These are phyloP conservation scores for Pisolithus thermaeus DNA, from an alignment of 1,284 basidiomycete genomes.

Conservation along the genomic window DNA sequence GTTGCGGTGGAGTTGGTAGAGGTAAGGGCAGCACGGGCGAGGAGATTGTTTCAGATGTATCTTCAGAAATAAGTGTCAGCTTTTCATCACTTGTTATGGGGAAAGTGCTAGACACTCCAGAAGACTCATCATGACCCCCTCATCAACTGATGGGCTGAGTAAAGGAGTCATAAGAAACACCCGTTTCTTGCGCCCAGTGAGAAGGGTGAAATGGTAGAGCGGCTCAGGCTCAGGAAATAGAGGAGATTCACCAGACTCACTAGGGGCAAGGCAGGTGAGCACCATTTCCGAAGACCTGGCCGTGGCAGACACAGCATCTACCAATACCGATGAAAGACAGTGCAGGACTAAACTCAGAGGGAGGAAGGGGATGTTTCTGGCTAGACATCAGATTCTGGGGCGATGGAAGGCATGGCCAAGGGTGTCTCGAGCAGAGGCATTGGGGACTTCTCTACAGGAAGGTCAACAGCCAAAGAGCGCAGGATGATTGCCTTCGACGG, in stretches of 20 bases:
- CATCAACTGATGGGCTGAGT: slow-evolving; percentile 49
- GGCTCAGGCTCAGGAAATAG: slow-evolving; percentile 19
- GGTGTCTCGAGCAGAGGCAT: slow-evolving; percentile 27
- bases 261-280: slow-evolving; percentile 13
- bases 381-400: no score
- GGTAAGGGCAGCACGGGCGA: slow-evolving; percentile 17
- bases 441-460: slow-evolving; percentile 16
- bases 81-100: slow-evolving; percentile 30
- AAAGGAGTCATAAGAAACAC: slow-evolving; percentile 66
- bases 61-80: no score
- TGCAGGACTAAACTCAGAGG: slow-evolving; percentile 32
- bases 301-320: neutral
- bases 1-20: slow-evolving; percentile 2
- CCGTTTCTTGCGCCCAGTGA: slow-evolving; percentile 53
- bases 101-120: slow-evolving; percentile 52
- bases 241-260: slow-evolving; percentile 22
- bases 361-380: slow-evolving; percentile 29
- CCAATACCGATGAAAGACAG: slow-evolving; percentile 18
- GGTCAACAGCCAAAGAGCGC: slow-evolving; percentile 24
- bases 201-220: slow-evolving; percentile 38
- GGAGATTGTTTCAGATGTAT: slow-evolving; percentile 33
- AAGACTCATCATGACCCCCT: slow-evolving; percentile 55
- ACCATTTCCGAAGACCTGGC: slow-evolving; percentile 3
- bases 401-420: slow-evolving; percentile 22
- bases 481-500: slow-evolving; percentile 43